These are phyloP conservation scores for Asterochloris erici DNA, from an alignment of 139 green algal genomes.

Conservation along the genomic window DNA sequence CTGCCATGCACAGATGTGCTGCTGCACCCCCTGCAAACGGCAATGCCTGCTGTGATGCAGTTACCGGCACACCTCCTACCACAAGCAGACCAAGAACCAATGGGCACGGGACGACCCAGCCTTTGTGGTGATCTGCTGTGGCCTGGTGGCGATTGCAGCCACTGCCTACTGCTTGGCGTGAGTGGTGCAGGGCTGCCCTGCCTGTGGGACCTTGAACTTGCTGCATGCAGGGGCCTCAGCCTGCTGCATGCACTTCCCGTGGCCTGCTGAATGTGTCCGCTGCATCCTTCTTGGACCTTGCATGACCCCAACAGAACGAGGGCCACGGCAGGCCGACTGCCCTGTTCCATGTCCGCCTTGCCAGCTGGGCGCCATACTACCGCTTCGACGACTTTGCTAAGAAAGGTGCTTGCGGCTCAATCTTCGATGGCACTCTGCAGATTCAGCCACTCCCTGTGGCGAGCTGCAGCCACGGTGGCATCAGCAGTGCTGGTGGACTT, in stretches of 20 bases:
- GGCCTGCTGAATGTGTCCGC: no score
- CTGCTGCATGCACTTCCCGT: no score
- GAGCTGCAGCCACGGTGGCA: constrained; percentile 47
- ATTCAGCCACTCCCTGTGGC: constrained; percentile 61
- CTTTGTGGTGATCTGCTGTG: constrained; percentile 81
- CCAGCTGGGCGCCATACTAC: no score
- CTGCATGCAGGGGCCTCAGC: no score
- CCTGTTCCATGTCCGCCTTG: no score
- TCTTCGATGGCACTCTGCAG: constrained; percentile 42
- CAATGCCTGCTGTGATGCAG: constrained; percentile 36
- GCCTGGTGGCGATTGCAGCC: constrained; percentile 67
- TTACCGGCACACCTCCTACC: constrained; percentile 95
- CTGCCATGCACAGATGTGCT: background rate
- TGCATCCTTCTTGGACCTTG: background rate
- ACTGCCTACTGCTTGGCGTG: constrained; percentile 81
- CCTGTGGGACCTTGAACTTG: no score
- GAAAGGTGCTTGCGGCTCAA: background rate
- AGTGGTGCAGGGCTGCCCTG: constrained; percentile 5
- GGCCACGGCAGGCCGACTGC: no score
- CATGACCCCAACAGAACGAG: background rate
- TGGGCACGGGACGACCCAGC: constrained; percentile 97
- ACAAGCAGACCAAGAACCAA: constrained; percentile 97
- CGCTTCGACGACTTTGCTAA: no score
- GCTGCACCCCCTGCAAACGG: background rate
- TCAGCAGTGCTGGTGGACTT: constrained; percentile 85